phyloP scores from a whole-genome alignment of 495 filamentous ascomycete genomes.

The Trichoderma virens region DNA sequence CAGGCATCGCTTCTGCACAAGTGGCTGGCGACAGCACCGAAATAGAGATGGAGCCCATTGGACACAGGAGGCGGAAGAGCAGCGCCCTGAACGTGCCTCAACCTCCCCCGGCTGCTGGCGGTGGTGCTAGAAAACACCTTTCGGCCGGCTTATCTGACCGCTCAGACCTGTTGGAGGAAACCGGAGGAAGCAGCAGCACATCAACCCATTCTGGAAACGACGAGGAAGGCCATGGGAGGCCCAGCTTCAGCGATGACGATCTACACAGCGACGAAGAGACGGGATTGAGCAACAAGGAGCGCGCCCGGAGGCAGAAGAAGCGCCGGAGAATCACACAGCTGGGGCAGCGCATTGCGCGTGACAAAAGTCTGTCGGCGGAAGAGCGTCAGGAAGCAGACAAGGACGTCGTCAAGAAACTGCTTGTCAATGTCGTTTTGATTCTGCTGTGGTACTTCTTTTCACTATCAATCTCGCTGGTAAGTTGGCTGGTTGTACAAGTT shows the following conservation, averaged over 20 bases:
- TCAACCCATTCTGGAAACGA: background rate
- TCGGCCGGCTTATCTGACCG: background rate
- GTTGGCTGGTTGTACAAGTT: slow-evolving; percentile 22
- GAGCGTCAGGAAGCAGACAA: slow-evolving; percentile 64
- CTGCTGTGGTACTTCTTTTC: slow-evolving; percentile 92
- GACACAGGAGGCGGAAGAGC: slow-evolving; percentile 54
- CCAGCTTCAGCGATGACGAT: slow-evolving; percentile 53
- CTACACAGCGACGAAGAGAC: slow-evolving; percentile 86
- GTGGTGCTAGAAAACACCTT: slow-evolving; percentile 20
- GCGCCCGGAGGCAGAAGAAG: slow-evolving; percentile 55
- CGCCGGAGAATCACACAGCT: slow-evolving; percentile 59
- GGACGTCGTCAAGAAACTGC: slow-evolving; percentile 56
- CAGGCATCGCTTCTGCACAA: background rate
- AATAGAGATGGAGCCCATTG: slow-evolving; percentile 43
- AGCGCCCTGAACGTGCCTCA: slow-evolving; percentile 39
- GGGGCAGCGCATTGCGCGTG: slow-evolving; percentile 63
- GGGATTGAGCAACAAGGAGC: slow-evolving; percentile 67
- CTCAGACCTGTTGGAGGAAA: background rate
- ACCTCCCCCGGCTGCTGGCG: slow-evolving; percentile 13
- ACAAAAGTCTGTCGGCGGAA: slow-evolving; percentile 44
- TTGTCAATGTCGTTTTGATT: slow-evolving; percentile 71
- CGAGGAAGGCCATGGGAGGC: background rate
- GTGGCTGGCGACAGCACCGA: slow-evolving; percentile 16
- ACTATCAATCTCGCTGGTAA: slow-evolving; percentile 86
- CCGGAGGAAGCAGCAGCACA: background rate